Conservation (phyloP, 805 yeast species). For the Yamadazyma sp. region DNA sequence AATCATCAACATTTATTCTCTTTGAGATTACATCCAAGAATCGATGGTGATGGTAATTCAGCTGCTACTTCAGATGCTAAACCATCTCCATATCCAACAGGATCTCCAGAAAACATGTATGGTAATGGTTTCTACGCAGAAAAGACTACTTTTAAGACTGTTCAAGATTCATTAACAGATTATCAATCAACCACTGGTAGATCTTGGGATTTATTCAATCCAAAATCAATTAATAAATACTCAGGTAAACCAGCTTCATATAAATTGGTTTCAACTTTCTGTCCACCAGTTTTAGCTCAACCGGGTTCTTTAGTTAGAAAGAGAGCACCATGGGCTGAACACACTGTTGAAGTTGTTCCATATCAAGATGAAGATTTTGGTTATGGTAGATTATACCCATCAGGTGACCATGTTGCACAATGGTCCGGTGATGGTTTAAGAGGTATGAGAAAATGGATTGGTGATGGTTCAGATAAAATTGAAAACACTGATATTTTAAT, state of each 20-base stretch:
- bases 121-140: conserved; percentile 75
- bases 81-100: conserved; percentile 56
- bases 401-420: conserved; percentile 76
- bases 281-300: conserved; percentile 70
- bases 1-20: conserved; percentile 84
- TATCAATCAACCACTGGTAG: conserved; percentile 61
- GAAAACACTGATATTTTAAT: conserved; percentile 70
- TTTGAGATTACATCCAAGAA: conserved; percentile 73
- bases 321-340: conserved; percentile 80
- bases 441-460: conserved; percentile 69
- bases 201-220: conserved; percentile 78
- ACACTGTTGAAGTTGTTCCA: conserved; percentile 66
- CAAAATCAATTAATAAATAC: conserved; percentile 59
- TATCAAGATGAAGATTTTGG: conserved; percentile 53
- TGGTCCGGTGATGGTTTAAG: conserved; percentile 66
- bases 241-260: conserved; percentile 75
- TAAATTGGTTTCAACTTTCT: conserved; percentile 72
- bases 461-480: conserved; percentile 54
- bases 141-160: conserved; percentile 65
- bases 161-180: conserved; percentile 61
- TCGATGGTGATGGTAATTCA: conserved; percentile 78
- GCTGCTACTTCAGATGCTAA: conserved; percentile 65
- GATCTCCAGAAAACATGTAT: conserved; percentile 67
- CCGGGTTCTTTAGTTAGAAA: conserved; percentile 72
- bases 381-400: conserved; percentile 68